These are phyloP conservation scores for Penicillium nordicum DNA, from an alignment of 2,329 filamentous ascomycete species.

Conservation along the genomic window DNA sequence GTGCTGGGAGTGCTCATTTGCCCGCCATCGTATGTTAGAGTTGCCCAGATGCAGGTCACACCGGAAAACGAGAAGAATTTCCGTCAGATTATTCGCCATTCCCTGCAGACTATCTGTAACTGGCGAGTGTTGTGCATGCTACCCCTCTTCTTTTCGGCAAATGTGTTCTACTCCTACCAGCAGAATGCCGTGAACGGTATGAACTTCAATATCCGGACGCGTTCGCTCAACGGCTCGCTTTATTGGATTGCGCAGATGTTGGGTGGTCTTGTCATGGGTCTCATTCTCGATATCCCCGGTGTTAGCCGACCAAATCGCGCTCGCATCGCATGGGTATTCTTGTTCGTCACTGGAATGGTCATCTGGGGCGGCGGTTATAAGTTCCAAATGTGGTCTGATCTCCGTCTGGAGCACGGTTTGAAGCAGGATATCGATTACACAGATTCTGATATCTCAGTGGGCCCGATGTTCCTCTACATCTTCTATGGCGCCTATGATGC, in stretches of 20 bases:
- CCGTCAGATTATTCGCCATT: constrained; percentile 29
- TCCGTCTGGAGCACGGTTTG: constrained; percentile 37
- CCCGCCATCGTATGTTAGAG: constrained; percentile 44
- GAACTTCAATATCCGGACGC: constrained; percentile 54
- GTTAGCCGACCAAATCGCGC: constrained; percentile 48
- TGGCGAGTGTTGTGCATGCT: constrained; percentile 51
- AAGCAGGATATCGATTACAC: constrained; percentile 50
- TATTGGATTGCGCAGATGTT: constrained; percentile 59
- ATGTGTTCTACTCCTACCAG: constrained; percentile 58
- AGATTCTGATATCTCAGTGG: constrained; percentile 50
- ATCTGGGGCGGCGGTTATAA: constrained; percentile 62
- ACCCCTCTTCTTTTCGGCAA: constrained; percentile 55
- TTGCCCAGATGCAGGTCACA: constrained; percentile 37
- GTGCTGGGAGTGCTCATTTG: constrained; percentile 49
- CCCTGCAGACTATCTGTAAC: constrained; percentile 37
- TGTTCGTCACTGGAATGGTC: constrained; percentile 51
- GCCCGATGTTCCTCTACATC: constrained; percentile 67
- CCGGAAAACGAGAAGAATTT: constrained; percentile 43
- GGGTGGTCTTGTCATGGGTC: constrained; percentile 47
- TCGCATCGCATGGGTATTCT: constrained; percentile 45
- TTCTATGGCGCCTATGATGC: constrained; percentile 69
- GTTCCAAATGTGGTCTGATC: constrained; percentile 59
- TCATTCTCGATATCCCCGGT: constrained; percentile 40
- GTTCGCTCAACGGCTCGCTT: constrained; percentile 54
- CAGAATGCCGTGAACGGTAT: constrained; percentile 55